Base-by-base conservation (phyloP, 257 asterid genomes). In the Apocynum venetum region DNA sequence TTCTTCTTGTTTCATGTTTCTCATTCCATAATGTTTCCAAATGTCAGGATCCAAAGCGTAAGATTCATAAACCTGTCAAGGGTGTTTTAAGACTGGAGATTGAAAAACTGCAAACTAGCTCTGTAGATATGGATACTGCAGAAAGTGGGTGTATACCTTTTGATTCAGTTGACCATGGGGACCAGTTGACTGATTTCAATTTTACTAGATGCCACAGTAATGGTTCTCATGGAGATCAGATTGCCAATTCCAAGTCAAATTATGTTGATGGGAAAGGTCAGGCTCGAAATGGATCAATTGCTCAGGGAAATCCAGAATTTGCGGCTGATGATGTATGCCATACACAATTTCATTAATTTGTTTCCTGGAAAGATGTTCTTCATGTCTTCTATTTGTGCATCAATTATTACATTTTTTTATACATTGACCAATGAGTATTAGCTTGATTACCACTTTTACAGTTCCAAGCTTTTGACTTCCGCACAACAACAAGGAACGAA, bases 391-490 rank as follows among this genome's bases (percentile, higher is more conserved):
- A 13, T 65, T 52, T 19, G 60, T 60, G 46, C 48, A n/a, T 25
- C 56, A 44, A 2, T 77, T 3, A 35, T 6, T 4, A 47, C 51
- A 49, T 19, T 31, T 53, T 13, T 31, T 40, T 52, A 49, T 82
- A 36, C 41, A 64, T 81, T 66, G 75, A 52, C 31, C 19, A 47
- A 81, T 51, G 38, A 84, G 43, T 63, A 44, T 65, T 57, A 72
- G 67, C 66, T 72, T 40, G 15, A 43, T 73, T 67, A 67, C 48
- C 76, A 74, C 53, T 64, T 87, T 81, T 80, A 44, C 97, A 96
- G 99, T 90, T 91, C 85, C 97, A 93, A 85, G 98, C 99, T 60
- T 96, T 96, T 83, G 99, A 96, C 91, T 96, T 96, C 79, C 97
- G 98, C 84, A 88, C 92, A 57, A 93, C 97, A 20, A 90, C 97